Evolutionary conservation across 768 basidiomycete species (phyloP).

Genomic region (Serendipita vermifera): DNA sequence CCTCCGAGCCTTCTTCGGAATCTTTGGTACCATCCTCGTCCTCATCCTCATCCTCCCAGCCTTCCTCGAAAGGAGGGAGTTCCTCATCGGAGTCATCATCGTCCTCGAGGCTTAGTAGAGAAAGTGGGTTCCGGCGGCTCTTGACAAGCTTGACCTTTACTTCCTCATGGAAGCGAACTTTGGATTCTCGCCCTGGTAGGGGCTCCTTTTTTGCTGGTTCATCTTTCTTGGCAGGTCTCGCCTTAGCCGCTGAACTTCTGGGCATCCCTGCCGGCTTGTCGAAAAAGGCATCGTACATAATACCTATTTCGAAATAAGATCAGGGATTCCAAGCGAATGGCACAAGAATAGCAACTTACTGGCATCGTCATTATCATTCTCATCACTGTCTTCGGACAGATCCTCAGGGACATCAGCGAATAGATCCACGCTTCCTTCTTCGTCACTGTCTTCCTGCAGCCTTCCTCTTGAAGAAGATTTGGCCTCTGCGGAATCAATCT

Average conservation of each 20-base stretch:
- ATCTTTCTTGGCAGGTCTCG: no score
- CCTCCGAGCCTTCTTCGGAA: slow-evolving; percentile 17
- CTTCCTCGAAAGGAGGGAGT: slow-evolving; percentile 17
- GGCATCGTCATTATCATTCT: slow-evolving; percentile 31
- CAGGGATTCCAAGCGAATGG: slow-evolving; percentile 7
- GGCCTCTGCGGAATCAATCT: slow-evolving; percentile 68
- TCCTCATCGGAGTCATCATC: slow-evolving; percentile 21
- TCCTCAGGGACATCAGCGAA: slow-evolving; percentile 36
- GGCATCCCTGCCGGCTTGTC: slow-evolving; percentile 38
- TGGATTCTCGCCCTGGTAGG: no score
- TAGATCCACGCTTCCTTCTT: slow-evolving; percentile 34
- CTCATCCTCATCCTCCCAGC: slow-evolving; percentile 24
- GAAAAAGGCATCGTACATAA: slow-evolving; percentile 70
- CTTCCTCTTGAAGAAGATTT: slow-evolving; percentile 45
- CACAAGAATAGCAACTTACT: slow-evolving; percentile 12
- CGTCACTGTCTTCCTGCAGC: slow-evolving; percentile 28
- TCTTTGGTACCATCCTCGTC: slow-evolving; percentile 20
- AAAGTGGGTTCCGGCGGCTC: slow-evolving; percentile 33
- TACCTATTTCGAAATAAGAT: slow-evolving; percentile 31
- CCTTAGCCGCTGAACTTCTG: slow-evolving; percentile 16
- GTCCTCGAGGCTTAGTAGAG: slow-evolving; percentile 13
- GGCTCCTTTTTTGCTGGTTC: no score
- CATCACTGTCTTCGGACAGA: slow-evolving; percentile 32
- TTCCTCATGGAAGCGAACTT: slow-evolving; percentile 68
- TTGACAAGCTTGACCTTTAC: slow-evolving; percentile 75